These are phyloP conservation scores for Candida nitratophila DNA, from an alignment of 805 yeast species.

Conservation along the genomic window DNA sequence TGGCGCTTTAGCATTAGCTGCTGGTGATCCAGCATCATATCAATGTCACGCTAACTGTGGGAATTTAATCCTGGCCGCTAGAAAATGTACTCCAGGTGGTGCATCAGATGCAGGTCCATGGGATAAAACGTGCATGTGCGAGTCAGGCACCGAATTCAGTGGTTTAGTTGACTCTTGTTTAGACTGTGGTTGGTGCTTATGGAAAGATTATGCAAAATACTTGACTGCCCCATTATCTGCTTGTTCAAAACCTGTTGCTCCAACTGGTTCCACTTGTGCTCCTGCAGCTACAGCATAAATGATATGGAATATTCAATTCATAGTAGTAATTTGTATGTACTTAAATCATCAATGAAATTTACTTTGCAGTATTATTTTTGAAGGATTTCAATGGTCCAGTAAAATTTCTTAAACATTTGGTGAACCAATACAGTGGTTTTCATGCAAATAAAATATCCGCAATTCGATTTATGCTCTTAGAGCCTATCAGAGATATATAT, in stretches of 20 bases:
- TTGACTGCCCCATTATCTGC: conserved; percentile 12
- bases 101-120: conserved; percentile 6
- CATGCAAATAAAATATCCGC: too few relatives aligned
- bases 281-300: conserved; percentile 13
- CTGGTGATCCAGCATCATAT: conserved; percentile 19
- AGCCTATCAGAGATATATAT: too few relatives aligned
- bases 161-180: conserved; percentile 22
- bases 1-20: conserved; percentile 1
- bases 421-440: too few relatives aligned
- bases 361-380: too few relatives aligned
- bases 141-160: conserved; percentile 16
- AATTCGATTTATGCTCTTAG: too few relatives aligned
- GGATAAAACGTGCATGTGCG: conserved; percentile 6
- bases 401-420: too few relatives aligned
- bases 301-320: too few relatives aligned
- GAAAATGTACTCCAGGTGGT: conserved; percentile 16
- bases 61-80: conserved; percentile 24
- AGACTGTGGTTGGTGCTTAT: conserved; percentile 33
- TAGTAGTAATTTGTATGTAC: too few relatives aligned
- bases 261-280: conserved; percentile 10
- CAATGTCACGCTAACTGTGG: conserved; percentile 31
- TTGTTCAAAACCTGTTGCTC: conserved; percentile 7
- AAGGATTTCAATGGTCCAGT: too few relatives aligned
- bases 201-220: conserved; percentile 25
- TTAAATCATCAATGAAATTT: too few relatives aligned